Conservation (phyloP, 2,329 filamentous ascomycete genomes). For the Tolypocladium capitatum region DNA sequence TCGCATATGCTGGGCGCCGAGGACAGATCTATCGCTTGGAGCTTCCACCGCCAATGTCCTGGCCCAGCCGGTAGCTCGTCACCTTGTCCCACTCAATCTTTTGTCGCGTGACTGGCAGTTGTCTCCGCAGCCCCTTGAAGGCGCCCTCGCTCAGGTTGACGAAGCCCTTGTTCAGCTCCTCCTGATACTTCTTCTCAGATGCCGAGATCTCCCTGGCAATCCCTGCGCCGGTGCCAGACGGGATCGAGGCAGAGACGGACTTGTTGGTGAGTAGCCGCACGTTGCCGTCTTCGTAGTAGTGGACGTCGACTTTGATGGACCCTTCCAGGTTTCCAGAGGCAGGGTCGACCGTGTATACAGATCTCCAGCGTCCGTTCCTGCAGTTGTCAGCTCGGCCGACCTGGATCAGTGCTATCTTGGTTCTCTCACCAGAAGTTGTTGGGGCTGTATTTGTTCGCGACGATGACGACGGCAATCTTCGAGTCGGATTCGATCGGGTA, state of each 20-base stretch:
- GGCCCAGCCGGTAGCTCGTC: conserved; percentile 74
- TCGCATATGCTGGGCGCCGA: not conserved
- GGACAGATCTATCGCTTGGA: conserved; percentile 29
- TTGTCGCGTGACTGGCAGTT: conserved; percentile 90
- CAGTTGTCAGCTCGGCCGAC: not conserved
- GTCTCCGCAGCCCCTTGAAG: conserved; percentile 84
- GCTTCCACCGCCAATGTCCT: conserved; percentile 62
- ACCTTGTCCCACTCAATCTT: conserved; percentile 99
- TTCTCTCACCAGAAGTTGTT: conserved; percentile 79
- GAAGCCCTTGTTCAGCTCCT: conserved; percentile 88
- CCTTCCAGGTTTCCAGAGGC: conserved; percentile 58
- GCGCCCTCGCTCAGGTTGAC: conserved; percentile 79
- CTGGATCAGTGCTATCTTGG: not conserved
- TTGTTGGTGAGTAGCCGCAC: conserved; percentile 88
- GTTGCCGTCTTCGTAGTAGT: conserved; percentile 99
- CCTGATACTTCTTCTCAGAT: conserved; percentile 86
- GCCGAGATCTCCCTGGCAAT: conserved; percentile 66
- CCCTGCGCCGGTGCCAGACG: conserved; percentile 49
- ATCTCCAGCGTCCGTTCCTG: conserved; percentile 94
- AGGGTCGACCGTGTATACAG: conserved; percentile 67
- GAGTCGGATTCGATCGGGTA: conserved; percentile 68
- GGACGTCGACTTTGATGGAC: conserved; percentile 82
- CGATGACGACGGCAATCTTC: conserved; percentile 67
- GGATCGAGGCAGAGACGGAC: conserved; percentile 47
- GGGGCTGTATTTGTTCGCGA: conserved; percentile 94